Evolutionary conservation across 257 asterid genomes (phyloP), one percentile per base, ranked within the genome.

Genomic region (Nicotiana attenuata): DNA sequence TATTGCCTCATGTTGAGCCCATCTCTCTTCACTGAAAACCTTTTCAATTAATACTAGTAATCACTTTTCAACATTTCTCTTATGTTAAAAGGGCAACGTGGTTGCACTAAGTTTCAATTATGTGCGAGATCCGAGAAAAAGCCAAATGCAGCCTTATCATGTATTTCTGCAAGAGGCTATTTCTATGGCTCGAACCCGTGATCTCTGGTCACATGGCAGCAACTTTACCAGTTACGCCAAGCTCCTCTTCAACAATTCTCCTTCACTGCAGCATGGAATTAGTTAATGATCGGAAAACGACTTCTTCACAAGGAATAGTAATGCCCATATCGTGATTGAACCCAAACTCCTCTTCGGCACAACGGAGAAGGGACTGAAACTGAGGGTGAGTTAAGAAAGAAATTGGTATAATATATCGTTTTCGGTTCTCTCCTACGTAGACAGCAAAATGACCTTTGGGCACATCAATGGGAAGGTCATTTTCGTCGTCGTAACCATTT

Each of bases 361-460:
- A 87, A 13, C 84, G 87, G 57, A 89, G 90, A 7, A 89, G 89
- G 78, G 87, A 71, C 31, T 89, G 90, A 56, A 89, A 89, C 64
- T 89, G 82, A 0, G 92, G 89, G 26, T 87, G 90, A 56, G 82
- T 82, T 68, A 89, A 80, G 24, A 87, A 85, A 4, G 92, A 85
- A 11, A 89, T 87, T 19, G 90, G 92, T 17, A 89, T 86, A 15
- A 89, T 83, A 80, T 87, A 87, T 87, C 90, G 78, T 68, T 80
- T 85, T 79, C 92, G 71, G 16, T 87, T 87, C 60, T 89, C 85
- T 1, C 92, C 92, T 0, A 89, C 90, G 47, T 89, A 89, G 0
- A 89, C 92, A 15, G 85, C 88, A 50, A 89, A 89, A 78, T 89
- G 92, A 0, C 90, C 92, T 81, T 87, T 89, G 3, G 92, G 92